These are phyloP conservation scores for Zea luxurians DNA, from an alignment of 176 grass and related monocot genomes.

Conservation along the genomic window DNA sequence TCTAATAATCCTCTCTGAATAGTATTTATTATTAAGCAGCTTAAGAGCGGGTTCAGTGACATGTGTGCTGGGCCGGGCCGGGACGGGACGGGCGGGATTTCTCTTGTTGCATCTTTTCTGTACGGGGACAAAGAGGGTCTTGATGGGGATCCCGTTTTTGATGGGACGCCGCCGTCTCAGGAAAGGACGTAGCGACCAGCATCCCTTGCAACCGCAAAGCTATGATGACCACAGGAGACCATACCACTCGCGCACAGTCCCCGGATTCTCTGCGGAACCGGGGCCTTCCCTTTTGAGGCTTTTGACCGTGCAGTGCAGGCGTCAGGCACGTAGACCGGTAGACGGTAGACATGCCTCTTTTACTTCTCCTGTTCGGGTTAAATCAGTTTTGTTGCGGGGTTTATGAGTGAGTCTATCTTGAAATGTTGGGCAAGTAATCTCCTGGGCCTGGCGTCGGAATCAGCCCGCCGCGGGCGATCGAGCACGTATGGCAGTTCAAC, in stretches of 20 bases:
- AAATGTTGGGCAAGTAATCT: not conserved
- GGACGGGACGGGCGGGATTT: conserved; percentile 17
- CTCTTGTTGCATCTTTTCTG: conserved; percentile 38
- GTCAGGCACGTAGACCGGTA: not conserved
- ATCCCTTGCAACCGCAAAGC: conserved; percentile 31
- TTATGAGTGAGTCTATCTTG: not conserved
- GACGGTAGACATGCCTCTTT: not conserved
- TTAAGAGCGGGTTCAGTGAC: too few relatives aligned
- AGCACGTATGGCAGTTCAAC: not conserved
- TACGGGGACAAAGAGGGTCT: not conserved
- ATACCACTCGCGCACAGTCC: conserved; percentile 11
- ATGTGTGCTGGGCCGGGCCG: not conserved
- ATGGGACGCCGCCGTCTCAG: conserved; percentile 52
- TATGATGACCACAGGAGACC: conserved; percentile 41
- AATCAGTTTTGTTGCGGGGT: not conserved
- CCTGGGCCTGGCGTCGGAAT: not conserved
- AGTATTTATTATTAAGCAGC: not conserved
- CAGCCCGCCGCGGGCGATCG: not conserved
- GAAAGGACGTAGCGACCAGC: conserved; percentile 36
- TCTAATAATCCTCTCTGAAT: not conserved
- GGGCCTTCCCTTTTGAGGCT: conserved; percentile 12
- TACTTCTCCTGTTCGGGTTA: not conserved
- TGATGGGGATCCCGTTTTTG: not conserved
- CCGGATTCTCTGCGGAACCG: conserved; percentile 37
- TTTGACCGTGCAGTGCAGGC: conserved; percentile 19